These are phyloP conservation scores for Carex kokanica DNA, from an alignment of 176 grass and related monocot species.

Conservation along the genomic window DNA sequence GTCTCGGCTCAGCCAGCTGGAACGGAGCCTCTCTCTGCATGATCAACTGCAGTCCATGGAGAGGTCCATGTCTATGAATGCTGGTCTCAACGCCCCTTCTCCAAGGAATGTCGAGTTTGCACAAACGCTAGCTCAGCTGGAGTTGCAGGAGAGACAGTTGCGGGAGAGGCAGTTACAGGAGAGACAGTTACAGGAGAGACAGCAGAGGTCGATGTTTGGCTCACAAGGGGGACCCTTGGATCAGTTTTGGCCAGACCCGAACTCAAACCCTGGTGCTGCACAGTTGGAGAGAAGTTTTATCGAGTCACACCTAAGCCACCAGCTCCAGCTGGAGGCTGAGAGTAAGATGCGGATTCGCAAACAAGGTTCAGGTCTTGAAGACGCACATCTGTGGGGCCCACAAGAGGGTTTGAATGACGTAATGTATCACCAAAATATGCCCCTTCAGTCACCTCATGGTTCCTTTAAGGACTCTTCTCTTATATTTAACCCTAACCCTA, in stretches of 20 bases:
- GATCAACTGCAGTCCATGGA: constrained; percentile 72
- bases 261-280: constrained; percentile 29
- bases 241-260: constrained; percentile 63
- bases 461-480: constrained; percentile 59
- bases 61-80: constrained; percentile 59
- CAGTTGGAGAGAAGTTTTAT: constrained; percentile 66
- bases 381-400: constrained; percentile 52
- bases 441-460: constrained; percentile 62
- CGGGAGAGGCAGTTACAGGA: constrained; percentile 7
- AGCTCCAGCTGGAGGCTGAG: constrained; percentile 79
- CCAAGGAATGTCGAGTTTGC: constrained; percentile 25
- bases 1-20: constrained; percentile 54
- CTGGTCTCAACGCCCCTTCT: constrained; percentile 35
- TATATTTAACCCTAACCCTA: constrained; percentile 36
- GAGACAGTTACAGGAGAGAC: constrained; percentile 18
- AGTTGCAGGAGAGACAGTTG: constrained; percentile 15
- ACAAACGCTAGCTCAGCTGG: constrained; percentile 24
- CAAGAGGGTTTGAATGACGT: constrained; percentile 55
- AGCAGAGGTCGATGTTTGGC: constrained; percentile 27
- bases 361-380: constrained; percentile 62
- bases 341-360: constrained; percentile 60
- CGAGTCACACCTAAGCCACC: constrained; percentile 67
- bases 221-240: constrained; percentile 35
- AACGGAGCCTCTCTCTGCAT: constrained; percentile 54
- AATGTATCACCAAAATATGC: constrained; percentile 59